Evolutionary conservation across 108 stramenopile genomes (phyloP), one percentile per base, ranked within the genome.

Genomic region (Cyclotella kingstonii): DNA sequence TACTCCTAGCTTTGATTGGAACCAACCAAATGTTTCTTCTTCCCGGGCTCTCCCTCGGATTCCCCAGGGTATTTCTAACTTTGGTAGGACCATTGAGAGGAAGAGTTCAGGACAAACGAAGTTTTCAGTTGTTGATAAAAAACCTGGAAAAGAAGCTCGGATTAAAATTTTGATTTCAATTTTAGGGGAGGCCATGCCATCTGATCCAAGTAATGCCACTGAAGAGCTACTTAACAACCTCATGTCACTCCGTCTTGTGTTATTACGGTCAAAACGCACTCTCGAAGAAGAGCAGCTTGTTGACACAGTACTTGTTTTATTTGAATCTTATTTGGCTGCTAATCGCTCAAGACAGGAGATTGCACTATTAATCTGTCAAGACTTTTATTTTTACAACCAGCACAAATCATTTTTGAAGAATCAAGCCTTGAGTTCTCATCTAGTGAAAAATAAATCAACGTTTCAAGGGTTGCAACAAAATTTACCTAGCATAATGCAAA

Each of bases 141-240:
- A 17, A 53, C 5, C 5, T 18, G 52, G 34, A 33, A 36, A 34
- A 15, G 47, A 57, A 0, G 22, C 52, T 25, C 64, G 68, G 6
- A 73, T 68, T 26, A 55, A 43, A 25, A 42, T 40, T 28, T 39
- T 78, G 9, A 49, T 89, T 26, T 67, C 76, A 7, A 68, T 89
- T 40, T 74, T 90, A 14, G 85, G 78, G 7, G 85, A 90, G 55
- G 68, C 70, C 30, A 89, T 87, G 85, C 89, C 92, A 7, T 86
- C 87, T 0, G 92, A 94, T 53, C 67, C 84, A 8, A 70, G 47
- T 4, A 84, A 85, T 8, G 76, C 78, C 5, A 50, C 81, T n/a
- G 80, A 82, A 14, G 64, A 82, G 1, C 86, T 84, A 44, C 58
- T 94, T 8, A 59, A 82, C 17, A 82, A 84, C 15, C 86, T 94